Conservation (phyloP, 2,329 filamentous ascomycete species). For the Cladosporium colombiae region DNA sequence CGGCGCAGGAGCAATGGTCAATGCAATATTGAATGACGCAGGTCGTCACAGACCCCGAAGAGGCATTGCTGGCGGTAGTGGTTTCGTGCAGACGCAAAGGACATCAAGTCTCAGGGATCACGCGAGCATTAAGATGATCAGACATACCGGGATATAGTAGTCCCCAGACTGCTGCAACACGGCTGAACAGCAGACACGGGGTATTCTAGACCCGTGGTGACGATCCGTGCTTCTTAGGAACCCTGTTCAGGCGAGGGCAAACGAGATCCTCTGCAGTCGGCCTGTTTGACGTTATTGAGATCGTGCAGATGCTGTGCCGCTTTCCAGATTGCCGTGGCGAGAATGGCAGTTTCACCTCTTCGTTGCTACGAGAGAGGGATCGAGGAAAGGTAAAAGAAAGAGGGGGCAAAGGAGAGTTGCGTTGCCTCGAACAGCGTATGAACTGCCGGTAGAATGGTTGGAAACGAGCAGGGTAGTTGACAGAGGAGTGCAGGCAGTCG, state of each 20-base stretch:
- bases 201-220: slow-evolving; percentile 1
- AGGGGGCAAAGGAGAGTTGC: neutral
- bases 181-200: slow-evolving; percentile 3
- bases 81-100: neutral
- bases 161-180: neutral
- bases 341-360: neutral
- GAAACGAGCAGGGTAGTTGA: neutral
- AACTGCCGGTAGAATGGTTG: neutral
- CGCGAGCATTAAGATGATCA: neutral
- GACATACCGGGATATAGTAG: slow-evolving; percentile 7
- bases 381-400: neutral
- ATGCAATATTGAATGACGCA: neutral
- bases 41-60: neutral
- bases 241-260: neutral
- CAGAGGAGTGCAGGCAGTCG: neutral
- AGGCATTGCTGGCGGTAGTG: neutral
- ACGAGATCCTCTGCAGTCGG: neutral
- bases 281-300: neutral
- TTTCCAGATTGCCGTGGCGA: slow-evolving; percentile 2
- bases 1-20: neutral
- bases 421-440: neutral
- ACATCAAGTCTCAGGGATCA: neutral
- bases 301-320: neutral
- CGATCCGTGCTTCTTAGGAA: neutral
- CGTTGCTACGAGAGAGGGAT: neutral